Base-by-base conservation (phyloP, 140 eudicot species). In the Artemisia princeps region DNA sequence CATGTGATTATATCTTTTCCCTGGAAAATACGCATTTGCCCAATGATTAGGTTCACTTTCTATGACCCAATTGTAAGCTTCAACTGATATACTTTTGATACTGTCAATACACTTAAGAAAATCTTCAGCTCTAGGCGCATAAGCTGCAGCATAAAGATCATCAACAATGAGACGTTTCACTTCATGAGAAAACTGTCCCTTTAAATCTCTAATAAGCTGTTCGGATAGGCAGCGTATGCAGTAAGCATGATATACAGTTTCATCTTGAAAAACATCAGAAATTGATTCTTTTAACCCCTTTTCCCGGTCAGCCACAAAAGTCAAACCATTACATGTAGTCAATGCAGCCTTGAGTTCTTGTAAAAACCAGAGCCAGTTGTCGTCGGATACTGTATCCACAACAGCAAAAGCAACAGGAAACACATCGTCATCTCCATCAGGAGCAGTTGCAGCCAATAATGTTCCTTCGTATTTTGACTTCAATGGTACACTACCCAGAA, bases 401-500 rank as follows among this genome's bases (percentile, higher is more conserved):
- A 91, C 88, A 15, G 96, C 95, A 75, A 91, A 91, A 37, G 98
- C 98, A 65, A 91, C 96, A 4, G 98, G 98, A 67, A 91, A 85
- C 14, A 82, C 86, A 1, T 80, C 87, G 72, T 91, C 98, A 69
- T 91, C 78, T 3, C 89, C 96, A 68, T 91, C 98, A 26, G 87
- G 84, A 64, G 92, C 95, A 16, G 94, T 91, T 50, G 98, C 96
- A 30, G 92, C 90, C 79, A 91, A 76, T 58, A 91, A 73, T 0
- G 88, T 84, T 48, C 95, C 98, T 79, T 91, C 96, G 67, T 91
- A 88, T 65, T 91, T 91, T 0, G 98, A 91, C 72, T 81, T 88
- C 33, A 91, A 78, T 4, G 88, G 78, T 64, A 81, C 70, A 7
- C 89, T 83, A 64, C 88, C 89, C 9, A 91, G 92, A 68, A 87